phyloP scores from a whole-genome alignment of 768 basidiomycete genomes.

The Filobasidium wieringae region DNA sequence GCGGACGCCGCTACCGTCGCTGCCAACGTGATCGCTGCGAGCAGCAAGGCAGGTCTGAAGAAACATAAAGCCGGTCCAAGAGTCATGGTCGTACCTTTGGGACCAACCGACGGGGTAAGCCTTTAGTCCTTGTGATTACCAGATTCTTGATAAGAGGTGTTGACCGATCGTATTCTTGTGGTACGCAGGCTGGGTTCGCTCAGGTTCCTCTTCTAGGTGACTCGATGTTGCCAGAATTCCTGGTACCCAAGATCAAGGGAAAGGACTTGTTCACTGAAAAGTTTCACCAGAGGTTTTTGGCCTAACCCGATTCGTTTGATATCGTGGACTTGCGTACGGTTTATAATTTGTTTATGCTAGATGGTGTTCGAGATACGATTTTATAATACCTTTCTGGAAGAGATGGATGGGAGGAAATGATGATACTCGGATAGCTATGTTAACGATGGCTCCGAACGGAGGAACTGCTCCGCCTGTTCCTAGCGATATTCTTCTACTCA shows the following conservation, averaged over 20 bases:
- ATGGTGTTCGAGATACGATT: no score
- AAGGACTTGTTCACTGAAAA: slow-evolving; percentile 22
- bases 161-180: background rate
- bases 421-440: no score
- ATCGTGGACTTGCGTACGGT: no score
- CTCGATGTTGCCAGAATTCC: slow-evolving; percentile 2
- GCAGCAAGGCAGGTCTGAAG: slow-evolving; percentile 1
- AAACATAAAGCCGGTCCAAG: slow-evolving; percentile 8
- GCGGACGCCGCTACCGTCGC: slow-evolving; percentile 16
- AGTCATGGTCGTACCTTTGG: slow-evolving; percentile 9
- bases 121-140: no score
- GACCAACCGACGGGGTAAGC: slow-evolving; percentile 1
- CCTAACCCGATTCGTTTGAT: no score
- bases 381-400: no score
- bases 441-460: no score
- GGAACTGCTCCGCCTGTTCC: no score
- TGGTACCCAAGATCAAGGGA: slow-evolving; percentile 29
- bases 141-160: background rate
- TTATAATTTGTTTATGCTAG: no score
- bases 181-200: slow-evolving; percentile 8
- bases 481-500: no score
- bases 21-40: slow-evolving; percentile 35
- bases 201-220: slow-evolving; percentile 7
- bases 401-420: no score
- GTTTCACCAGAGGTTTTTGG: slow-evolving; percentile 8